Evolutionary conservation across 768 basidiomycete species (phyloP).

Genomic region (Collybiopsis confluens): DNA sequence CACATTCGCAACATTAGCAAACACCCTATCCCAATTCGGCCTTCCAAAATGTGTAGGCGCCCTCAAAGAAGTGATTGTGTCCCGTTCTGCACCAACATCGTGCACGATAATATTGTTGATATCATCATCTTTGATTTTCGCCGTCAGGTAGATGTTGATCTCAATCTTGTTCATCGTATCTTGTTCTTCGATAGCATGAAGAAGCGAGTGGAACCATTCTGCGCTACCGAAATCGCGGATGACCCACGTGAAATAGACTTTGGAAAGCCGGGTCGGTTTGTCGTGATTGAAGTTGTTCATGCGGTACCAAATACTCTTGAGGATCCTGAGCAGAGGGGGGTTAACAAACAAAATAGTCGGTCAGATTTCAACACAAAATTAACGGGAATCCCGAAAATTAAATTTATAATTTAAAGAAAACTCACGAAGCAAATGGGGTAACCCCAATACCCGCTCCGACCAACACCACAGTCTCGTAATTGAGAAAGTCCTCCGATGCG

Average conservation of each 20-base stretch:
- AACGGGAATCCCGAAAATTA: too few relatives aligned
- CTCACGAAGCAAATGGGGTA: slow-evolving; percentile 93
- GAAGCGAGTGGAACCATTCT: slow-evolving; percentile 92
- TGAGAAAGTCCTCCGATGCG: slow-evolving; percentile 87
- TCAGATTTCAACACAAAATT: too few relatives aligned
- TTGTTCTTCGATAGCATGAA: slow-evolving; percentile 92
- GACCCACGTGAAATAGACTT: slow-evolving; percentile 92
- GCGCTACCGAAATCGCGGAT: slow-evolving; percentile 82
- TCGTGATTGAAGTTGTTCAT: slow-evolving; percentile 78
- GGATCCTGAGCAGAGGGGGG: slow-evolving; percentile 43
- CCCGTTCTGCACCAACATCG: slow-evolving; percentile 90
- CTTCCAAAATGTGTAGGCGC: slow-evolving; percentile 92
- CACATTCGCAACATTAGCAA: slow-evolving; percentile 68
- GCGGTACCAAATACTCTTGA: slow-evolving; percentile 94
- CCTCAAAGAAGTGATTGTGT: slow-evolving; percentile 83
- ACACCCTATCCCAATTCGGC: slow-evolving; percentile 81
- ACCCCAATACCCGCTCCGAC: slow-evolving; percentile 96
- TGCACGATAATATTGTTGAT: slow-evolving; percentile 92
- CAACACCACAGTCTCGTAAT: slow-evolving; percentile 83
- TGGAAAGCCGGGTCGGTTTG: slow-evolving; percentile 73
- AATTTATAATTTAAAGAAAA: too few relatives aligned
- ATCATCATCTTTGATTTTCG: slow-evolving; percentile 87
- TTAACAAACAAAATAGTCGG: background rate
- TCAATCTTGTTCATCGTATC: slow-evolving; percentile 83
- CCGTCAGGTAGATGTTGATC: slow-evolving; percentile 92